Conservation (phyloP, 2,329 filamentous ascomycete species). For the Scedosporium aurantiacum region DNA sequence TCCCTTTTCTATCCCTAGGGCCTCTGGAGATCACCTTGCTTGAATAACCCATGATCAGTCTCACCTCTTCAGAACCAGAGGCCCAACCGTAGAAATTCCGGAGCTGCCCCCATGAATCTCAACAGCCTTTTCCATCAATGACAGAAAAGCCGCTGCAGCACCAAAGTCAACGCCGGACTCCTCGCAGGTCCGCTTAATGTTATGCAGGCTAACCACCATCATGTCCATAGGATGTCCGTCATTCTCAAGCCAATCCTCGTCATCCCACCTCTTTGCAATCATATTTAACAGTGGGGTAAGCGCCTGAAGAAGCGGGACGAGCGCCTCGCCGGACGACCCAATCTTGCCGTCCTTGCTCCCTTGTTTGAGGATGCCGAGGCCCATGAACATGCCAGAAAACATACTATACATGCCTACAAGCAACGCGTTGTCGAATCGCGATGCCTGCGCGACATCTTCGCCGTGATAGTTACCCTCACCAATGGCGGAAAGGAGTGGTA, state of each 20-base stretch:
- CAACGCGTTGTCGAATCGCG: slow-evolving; percentile 15
- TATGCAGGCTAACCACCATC: slow-evolving; percentile 14
- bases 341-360: slow-evolving; percentile 9
- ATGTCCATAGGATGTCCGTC: slow-evolving; percentile 17
- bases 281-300: slow-evolving; percentile 15
- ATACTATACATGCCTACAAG: slow-evolving; percentile 18
- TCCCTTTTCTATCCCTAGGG: too few species aligned
- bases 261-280: slow-evolving; percentile 14
- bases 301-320: slow-evolving; percentile 15
- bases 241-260: slow-evolving; percentile 13
- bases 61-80: not conserved
- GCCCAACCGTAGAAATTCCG: not conserved
- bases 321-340: not conserved
- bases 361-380: slow-evolving; percentile 14
- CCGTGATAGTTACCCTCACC: slow-evolving; percentile 13
- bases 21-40: too few species aligned
- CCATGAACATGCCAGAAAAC: slow-evolving; percentile 15
- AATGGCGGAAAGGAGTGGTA: slow-evolving; percentile 11
- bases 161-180: slow-evolving; percentile 14
- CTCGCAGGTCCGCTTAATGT: slow-evolving; percentile 15
- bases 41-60: too few species aligned
- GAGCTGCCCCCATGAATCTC: slow-evolving; percentile 7
- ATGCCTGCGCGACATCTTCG: slow-evolving; percentile 12
- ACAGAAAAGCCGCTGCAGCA: not conserved
- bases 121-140: slow-evolving; percentile 11